Evolutionary conservation across 2,329 filamentous ascomycete genomes (phyloP).

Genomic region (Chalara sp.): DNA sequence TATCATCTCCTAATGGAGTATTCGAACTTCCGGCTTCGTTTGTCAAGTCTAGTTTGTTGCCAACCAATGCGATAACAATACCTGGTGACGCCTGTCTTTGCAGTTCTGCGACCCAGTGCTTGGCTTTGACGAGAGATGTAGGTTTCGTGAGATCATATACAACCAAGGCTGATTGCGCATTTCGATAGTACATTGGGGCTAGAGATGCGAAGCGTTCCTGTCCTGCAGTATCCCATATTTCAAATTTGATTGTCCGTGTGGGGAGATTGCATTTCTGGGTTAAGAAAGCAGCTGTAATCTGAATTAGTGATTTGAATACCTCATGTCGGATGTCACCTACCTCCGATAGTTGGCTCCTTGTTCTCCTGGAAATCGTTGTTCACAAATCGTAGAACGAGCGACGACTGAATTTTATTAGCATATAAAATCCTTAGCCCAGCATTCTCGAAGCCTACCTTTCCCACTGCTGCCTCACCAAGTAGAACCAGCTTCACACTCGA

Average conservation of each 20-base stretch:
- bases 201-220: conserved; percentile 96
- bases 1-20: conserved; percentile 42
- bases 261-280: conserved; percentile 98
- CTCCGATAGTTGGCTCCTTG: conserved; percentile 98
- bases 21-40: conserved; percentile 44
- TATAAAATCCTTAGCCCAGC: background rate
- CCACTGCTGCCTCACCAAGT: conserved; percentile 93
- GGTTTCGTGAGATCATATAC: conserved; percentile 98
- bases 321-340: conserved; percentile 41
- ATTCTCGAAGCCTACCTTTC: conserved; percentile 64
- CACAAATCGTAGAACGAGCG: conserved; percentile 94
- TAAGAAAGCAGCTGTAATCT: conserved; percentile 74
- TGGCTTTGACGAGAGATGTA: conserved; percentile 90
- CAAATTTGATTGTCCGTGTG: conserved; percentile 84
- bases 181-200: conserved; percentile 99
- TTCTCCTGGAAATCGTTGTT: conserved; percentile 99
- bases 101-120: conserved; percentile 97
- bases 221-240: conserved; percentile 97
- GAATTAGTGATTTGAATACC: conserved; percentile 4
- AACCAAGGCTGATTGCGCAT: conserved; percentile 93
- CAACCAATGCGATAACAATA: conserved; percentile 94
- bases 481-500: conserved; percentile 99
- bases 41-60: conserved; percentile 92
- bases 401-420: conserved; percentile 56
- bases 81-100: conserved; percentile 93